These are phyloP conservation scores for Pseudocercospora eumusae DNA, from an alignment of 2,329 filamentous ascomycete genomes.

Conservation along the genomic window DNA sequence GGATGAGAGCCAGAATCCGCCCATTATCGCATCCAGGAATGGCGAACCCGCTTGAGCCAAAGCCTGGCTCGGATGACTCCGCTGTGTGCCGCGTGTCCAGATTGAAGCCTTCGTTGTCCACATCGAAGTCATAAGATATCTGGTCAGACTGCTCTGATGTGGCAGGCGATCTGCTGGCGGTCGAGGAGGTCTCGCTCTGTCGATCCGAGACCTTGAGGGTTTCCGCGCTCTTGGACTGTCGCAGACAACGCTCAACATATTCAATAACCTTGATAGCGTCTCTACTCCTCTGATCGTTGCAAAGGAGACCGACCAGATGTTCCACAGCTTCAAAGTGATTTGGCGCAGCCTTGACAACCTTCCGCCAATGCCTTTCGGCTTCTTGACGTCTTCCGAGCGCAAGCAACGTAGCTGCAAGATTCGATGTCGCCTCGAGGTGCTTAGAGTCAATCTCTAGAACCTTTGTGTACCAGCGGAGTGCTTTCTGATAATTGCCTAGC, in stretches of 20 bases:
- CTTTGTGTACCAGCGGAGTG: slow-evolving; percentile 71
- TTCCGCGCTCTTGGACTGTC: slow-evolving; percentile 50
- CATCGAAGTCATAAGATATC: slow-evolving; percentile 59
- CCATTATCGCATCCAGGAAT: slow-evolving; percentile 87
- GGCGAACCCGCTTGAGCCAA: slow-evolving; percentile 79
- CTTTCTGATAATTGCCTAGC: slow-evolving; percentile 77
- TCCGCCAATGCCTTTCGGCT: slow-evolving; percentile 81
- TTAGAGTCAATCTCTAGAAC: slow-evolving; percentile 61
- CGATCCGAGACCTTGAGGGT: slow-evolving; percentile 54
- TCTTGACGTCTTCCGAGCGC: slow-evolving; percentile 80
- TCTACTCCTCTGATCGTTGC: slow-evolving; percentile 73
- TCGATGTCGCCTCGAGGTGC: slow-evolving; percentile 91
- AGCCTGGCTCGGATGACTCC: slow-evolving; percentile 55
- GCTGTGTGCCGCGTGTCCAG: slow-evolving; percentile 45
- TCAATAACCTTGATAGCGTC: slow-evolving; percentile 88
- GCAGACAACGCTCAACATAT: slow-evolving; percentile 75
- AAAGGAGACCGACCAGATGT: slow-evolving; percentile 85
- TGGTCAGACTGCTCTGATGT: slow-evolving; percentile 59
- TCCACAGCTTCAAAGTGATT: slow-evolving; percentile 94
- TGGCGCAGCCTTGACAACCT: slow-evolving; percentile 78
- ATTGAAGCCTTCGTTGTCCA: slow-evolving; percentile 41
- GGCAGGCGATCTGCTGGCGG: slow-evolving; percentile 57
- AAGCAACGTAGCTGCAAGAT: slow-evolving; percentile 84
- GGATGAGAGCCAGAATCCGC: slow-evolving; percentile 86
- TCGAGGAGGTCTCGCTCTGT: slow-evolving; percentile 59